Evolutionary conservation across 441 rosid species (phyloP).

Genomic region (Raphanus hybrid): DNA sequence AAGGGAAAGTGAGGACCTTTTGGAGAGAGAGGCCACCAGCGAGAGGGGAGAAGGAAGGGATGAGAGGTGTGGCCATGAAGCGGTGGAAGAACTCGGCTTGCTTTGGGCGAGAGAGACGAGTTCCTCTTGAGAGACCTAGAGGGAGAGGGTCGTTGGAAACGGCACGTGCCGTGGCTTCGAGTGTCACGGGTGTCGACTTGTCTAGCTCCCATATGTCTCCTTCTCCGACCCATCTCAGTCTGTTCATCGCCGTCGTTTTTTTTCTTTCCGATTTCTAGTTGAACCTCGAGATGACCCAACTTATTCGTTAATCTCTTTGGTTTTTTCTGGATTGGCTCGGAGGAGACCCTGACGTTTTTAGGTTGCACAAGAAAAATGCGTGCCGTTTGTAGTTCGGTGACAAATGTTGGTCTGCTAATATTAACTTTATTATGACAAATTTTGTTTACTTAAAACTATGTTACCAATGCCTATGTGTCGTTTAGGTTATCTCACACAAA

Average conservation of each 20-base stretch:
- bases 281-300: slow-evolving; percentile 37
- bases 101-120: slow-evolving; percentile 65
- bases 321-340: background rate
- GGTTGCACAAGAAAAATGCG: background rate
- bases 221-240: slow-evolving; percentile 79
- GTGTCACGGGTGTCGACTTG: slow-evolving; percentile 70
- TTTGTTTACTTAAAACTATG: no score
- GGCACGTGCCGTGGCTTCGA: slow-evolving; percentile 75
- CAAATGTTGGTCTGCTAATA: background rate
- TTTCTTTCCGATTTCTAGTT: slow-evolving; percentile 21
- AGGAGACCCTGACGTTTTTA: slow-evolving; percentile 19
- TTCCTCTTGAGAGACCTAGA: slow-evolving; percentile 76
- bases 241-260: slow-evolving; percentile 55
- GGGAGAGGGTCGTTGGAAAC: slow-evolving; percentile 73
- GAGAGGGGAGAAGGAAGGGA: slow-evolving; percentile 65
- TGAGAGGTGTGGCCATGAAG: slow-evolving; percentile 77
- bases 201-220: slow-evolving; percentile 88
- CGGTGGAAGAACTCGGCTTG: slow-evolving; percentile 90
- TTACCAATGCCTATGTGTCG: no score
- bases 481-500: no score
- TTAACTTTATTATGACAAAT: no score
- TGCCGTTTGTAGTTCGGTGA: background rate
- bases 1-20: slow-evolving; percentile 66
- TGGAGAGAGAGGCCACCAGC: slow-evolving; percentile 63
- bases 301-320: background rate